Evolutionary conservation across 345 rosid genomes (phyloP), one percentile per base, ranked within the genome.

Genomic region (Iberis pinnata): DNA sequence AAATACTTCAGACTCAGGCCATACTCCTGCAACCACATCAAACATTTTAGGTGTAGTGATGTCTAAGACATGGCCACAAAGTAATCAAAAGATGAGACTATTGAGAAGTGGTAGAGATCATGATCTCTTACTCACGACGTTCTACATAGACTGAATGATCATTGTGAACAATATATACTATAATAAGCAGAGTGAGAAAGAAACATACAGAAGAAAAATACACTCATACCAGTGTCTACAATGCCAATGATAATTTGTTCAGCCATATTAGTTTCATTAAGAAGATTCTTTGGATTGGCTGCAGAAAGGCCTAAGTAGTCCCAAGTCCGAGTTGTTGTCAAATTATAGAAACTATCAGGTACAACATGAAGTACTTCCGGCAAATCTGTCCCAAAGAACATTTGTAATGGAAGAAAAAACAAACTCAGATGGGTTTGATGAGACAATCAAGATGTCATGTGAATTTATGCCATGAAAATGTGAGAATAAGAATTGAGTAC

Each of bases 251-350:
- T 65, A 5, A 50, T 15, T 7, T 63, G 31, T n/a, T 71, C 75
- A 36, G 68, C 75, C 71, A 71, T 38, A 17, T 60, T 60, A 27
- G 71, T 50, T 3, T 55, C 56, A 31, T 71, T 48, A 6, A 65
- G 42, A 43, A 49, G 48, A 54, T 51, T 68, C 6, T 59, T 51
- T 4, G 44, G 56, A 17, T 57, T 70, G 29, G 49, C 7, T 0
- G 59, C 53, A 32, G 77, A 75, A 19, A 75, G 51, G 12, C 64
- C 57, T 27, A 79, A 46, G 49, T 71, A 76, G 27, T 76, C 75
- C 84, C 84, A 79, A 41, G 79, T 65, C 49, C 72, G 56, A 18
- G 77, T 76, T 42, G 84, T 79, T 61, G 71, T 53, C 32, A 65
- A 42, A 38, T 71, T 38, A 29, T 68, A 61, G 64, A 67, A 63